A percentile compares a stretch with the other conserved stretches of the same genome.
Conservation (phyloP, 345 rosid species). For the Raphanus sativus region DNA sequence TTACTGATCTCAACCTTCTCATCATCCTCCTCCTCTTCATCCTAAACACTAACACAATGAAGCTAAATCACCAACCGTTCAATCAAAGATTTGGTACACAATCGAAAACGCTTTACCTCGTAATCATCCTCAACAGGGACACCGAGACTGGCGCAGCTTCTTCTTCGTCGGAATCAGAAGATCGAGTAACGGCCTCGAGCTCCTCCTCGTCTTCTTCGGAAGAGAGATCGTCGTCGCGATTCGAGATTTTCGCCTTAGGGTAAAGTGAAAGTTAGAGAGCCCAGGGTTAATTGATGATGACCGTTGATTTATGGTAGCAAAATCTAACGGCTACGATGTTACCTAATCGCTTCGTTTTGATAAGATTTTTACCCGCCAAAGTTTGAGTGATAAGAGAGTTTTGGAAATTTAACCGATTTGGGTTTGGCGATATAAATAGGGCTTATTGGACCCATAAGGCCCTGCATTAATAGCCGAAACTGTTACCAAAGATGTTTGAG, state of each 20-base stretch:
- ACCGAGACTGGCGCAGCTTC: slow-evolving; percentile 40
- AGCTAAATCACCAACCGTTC: neutral
- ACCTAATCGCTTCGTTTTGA: neutral
- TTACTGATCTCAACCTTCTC: neutral
- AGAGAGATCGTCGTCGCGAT: slow-evolving; percentile 56
- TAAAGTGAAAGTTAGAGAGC: neutral
- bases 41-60: slow-evolving; percentile 8
- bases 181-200: slow-evolving; percentile 86
- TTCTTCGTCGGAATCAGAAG: slow-evolving; percentile 66
- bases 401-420: neutral
- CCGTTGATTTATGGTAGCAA: neutral
- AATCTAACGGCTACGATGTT: slow-evolving; percentile 12
- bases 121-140: slow-evolving; percentile 36
- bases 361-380: slow-evolving; percentile 21
- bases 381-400: neutral
- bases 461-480: neutral
- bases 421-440: neutral
- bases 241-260: slow-evolving; percentile 49
- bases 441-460: neutral
- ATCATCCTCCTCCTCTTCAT: neutral
- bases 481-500: neutral
- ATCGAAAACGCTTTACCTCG: slow-evolving; percentile 29
- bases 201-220: slow-evolving; percentile 48
- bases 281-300: neutral
- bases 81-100: neutral